phyloP scores from a whole-genome alignment of 495 filamentous ascomycete genomes.

The Oleoguttula mirabilis region DNA sequence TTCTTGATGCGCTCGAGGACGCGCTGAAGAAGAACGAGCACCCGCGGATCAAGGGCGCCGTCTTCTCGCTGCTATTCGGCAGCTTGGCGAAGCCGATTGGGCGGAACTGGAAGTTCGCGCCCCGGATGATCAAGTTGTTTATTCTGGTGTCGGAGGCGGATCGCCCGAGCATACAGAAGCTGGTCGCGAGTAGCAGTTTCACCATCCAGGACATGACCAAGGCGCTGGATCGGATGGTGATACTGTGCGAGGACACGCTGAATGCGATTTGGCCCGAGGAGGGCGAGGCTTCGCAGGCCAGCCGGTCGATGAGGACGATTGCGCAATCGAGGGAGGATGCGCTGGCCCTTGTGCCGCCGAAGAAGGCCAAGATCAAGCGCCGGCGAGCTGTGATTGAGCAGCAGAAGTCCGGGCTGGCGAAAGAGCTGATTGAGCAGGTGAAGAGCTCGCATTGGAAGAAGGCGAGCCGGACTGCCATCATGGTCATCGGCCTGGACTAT shows the following conservation, averaged over 20 bases:
- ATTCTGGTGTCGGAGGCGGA: conserved; percentile 82
- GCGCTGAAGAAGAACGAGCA: conserved; percentile 75
- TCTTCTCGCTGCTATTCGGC: conserved; percentile 81
- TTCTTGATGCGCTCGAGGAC: conserved; percentile 65
- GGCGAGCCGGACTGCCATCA: conserved; percentile 72
- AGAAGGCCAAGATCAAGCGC: conserved; percentile 55
- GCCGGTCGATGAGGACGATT: conserved; percentile 12
- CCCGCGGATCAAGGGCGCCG: conserved; percentile 81
- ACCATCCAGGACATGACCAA: conserved; percentile 86
- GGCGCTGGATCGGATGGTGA: conserved; percentile 69
- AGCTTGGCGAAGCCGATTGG: conserved; percentile 78
- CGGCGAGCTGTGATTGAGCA: conserved; percentile 64
- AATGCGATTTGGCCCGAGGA: conserved; percentile 54
- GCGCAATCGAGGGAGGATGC: conserved; percentile 21
- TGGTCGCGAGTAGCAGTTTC: conserved; percentile 68
- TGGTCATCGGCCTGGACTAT: conserved; percentile 76
- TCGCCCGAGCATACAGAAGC: conserved; percentile 83
- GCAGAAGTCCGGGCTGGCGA: conserved; percentile 67
- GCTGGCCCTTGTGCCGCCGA: conserved; percentile 57
- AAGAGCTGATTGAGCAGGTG: conserved; percentile 67
- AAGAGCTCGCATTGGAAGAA: conserved; percentile 89
- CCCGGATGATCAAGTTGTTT: conserved; percentile 71
- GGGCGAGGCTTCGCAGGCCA: not conserved
- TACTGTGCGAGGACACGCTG: conserved; percentile 63
- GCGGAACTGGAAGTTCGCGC: conserved; percentile 86